Percentiles rank a stretch among this genome's conserved stretches.
Evolutionary conservation across 2,329 filamentous ascomycete species (phyloP).

Genomic region (Ilyonectria robusta): DNA sequence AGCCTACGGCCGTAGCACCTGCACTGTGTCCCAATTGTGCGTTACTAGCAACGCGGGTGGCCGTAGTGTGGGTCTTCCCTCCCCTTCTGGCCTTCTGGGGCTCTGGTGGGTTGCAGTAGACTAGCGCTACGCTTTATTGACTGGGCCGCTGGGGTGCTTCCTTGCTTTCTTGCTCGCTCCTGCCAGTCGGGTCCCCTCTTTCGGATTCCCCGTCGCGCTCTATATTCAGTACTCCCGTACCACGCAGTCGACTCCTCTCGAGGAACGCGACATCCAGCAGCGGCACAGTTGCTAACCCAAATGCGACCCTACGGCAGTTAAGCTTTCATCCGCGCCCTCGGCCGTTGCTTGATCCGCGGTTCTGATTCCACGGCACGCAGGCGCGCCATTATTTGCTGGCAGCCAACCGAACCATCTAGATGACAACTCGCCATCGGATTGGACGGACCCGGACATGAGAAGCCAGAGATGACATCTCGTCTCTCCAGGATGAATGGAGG

Average conservation of each 20-base stretch:
- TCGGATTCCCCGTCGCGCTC: neutral
- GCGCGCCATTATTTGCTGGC: neutral
- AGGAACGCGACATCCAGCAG: neutral
- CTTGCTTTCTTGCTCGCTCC: neutral
- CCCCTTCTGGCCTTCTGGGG: neutral
- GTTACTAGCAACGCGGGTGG: neutral
- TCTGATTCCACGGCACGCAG: neutral
- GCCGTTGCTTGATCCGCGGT: neutral
- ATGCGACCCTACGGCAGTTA: neutral
- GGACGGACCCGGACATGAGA: neutral
- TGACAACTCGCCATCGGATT: neutral
- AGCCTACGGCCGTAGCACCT: neutral
- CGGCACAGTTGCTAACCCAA: neutral
- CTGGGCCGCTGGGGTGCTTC: constrained; percentile 32
- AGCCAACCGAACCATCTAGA: neutral
- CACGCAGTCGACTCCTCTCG: neutral
- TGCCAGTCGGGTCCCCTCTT: neutral
- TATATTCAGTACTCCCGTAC: too few relatives aligned
- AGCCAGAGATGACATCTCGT: neutral
- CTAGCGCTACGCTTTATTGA: constrained; percentile 49
- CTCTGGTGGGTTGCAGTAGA: constrained; percentile 40
- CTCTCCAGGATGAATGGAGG: neutral
- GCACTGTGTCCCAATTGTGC: too few relatives aligned
- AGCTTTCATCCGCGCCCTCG: neutral
- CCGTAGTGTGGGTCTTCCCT: neutral